Evolutionary conservation across 306 rosid species (phyloP).

Genomic region (Ormosia emarginata): DNA sequence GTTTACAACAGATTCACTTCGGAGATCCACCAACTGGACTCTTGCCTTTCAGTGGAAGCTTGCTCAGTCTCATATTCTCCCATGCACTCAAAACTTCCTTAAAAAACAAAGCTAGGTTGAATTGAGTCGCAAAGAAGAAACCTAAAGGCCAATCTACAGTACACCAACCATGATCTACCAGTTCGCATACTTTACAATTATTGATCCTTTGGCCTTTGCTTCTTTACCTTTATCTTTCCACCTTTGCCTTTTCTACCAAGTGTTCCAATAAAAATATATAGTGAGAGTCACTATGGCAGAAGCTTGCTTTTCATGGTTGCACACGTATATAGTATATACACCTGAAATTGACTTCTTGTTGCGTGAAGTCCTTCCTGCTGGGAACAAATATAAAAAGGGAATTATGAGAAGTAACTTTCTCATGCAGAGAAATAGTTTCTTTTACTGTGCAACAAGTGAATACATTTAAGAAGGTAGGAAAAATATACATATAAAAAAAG

Average conservation of each 20-base stretch:
- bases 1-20: neutral
- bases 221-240: constrained; percentile 7
- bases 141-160: constrained; percentile 8
- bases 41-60: constrained; percentile 20
- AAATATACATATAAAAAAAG: neutral
- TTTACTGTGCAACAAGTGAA: neutral
- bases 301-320: neutral
- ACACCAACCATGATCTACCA: neutral
- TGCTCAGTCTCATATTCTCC: neutral
- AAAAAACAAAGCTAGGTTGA: neutral
- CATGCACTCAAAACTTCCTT: neutral
- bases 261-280: neutral
- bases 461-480: neutral
- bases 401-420: neutral
- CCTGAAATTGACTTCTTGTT: neutral
- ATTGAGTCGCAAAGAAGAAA: constrained; percentile 34
- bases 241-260: constrained; percentile 7
- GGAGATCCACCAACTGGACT: constrained; percentile 6
- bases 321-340: neutral
- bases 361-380: neutral
- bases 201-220: constrained; percentile 13
- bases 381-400: neutral
- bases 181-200: constrained; percentile 16
- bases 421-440: neutral
- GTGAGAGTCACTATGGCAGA: neutral